Base-by-base conservation (phyloP, 441 rosid species). In the Populus hybrid region DNA sequence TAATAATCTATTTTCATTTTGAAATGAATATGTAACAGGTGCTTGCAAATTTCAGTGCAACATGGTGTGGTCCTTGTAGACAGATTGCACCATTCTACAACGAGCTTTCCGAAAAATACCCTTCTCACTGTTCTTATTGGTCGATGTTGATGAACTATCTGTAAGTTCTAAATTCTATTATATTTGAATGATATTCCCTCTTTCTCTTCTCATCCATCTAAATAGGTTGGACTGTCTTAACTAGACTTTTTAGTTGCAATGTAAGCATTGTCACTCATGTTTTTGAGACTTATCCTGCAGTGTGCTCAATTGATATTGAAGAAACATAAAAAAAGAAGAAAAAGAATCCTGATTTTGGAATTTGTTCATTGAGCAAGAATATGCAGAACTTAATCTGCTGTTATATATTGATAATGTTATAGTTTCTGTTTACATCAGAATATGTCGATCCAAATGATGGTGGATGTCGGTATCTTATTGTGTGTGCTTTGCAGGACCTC, bases 1-100 rank as follows among this genome's bases (percentile, higher is more conserved):
- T n/a, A 10, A 21, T 34, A 24, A 38, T 68, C 7, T 73, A 24
- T 40, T 30, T 65, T 28, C 9, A 35, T 67, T 38, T 57, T 38
- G 3, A n/a, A 35, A 61, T 53, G 59, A 67, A 14, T 40, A 32
- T 69, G 38, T 73, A 72, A 87, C 91, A 96, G 97, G 95, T 96
- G 71, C 40, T 94, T 70, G 99, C 93, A n/a, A 95, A 96, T 87
- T 96, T 96, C 89, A 96, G 98, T 57, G 99, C 99, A 7, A 84
- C 92, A 38, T 96, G 99, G 99, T 96, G 99, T 83, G 98, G 98
- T 64, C 99, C 99, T 40, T 95, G 99, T 85, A 88, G 88, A 81
- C 73, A 89, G 83, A 88, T 96, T 65, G 97, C 99, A 0, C 94
- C 98, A 53, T 89, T 88, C 71, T 92, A 67, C 87, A 53, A 83